These are phyloP conservation scores for Neoarthrinium moseri DNA, from an alignment of 2,329 filamentous ascomycete species.

Conservation along the genomic window DNA sequence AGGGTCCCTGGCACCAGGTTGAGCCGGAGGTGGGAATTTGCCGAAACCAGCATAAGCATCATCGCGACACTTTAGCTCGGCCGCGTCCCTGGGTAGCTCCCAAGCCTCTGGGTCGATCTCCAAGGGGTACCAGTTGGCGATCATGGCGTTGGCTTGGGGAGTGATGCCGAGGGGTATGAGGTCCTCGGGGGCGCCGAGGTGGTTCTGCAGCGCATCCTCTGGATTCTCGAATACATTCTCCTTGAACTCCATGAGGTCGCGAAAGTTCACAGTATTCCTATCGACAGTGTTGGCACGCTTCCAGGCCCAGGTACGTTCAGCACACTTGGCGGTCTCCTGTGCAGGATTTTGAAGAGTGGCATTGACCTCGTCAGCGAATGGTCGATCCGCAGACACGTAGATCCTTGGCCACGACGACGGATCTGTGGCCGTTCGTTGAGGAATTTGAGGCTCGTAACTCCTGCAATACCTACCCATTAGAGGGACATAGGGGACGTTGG, in stretches of 20 bases:
- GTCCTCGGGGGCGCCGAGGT: background rate
- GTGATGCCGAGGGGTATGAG: background rate
- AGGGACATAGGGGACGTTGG: too few relatives aligned
- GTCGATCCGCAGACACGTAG: background rate
- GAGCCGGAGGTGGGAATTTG: too few relatives aligned
- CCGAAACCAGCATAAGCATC: too few relatives aligned
- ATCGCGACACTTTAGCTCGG: background rate
- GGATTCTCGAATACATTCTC: background rate
- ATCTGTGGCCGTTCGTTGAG: background rate
- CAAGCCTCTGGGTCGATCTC: background rate
- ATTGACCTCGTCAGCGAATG: background rate
- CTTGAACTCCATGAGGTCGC: background rate
- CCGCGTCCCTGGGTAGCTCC: background rate
- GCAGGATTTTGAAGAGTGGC: background rate
- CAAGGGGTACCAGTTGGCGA: background rate
- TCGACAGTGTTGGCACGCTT: background rate
- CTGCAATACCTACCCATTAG: too few relatives aligned
- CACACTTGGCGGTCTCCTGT: background rate
- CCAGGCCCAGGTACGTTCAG: background rate
- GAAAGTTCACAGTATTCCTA: background rate
- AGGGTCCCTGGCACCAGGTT: too few relatives aligned
- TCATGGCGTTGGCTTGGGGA: background rate
- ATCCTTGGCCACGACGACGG: background rate
- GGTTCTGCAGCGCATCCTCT: background rate
- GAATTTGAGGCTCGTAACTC: background rate